Evolutionary conservation across 2,329 filamentous ascomycete species (phyloP).

Genomic region (Ascocoryne sarcoides): DNA sequence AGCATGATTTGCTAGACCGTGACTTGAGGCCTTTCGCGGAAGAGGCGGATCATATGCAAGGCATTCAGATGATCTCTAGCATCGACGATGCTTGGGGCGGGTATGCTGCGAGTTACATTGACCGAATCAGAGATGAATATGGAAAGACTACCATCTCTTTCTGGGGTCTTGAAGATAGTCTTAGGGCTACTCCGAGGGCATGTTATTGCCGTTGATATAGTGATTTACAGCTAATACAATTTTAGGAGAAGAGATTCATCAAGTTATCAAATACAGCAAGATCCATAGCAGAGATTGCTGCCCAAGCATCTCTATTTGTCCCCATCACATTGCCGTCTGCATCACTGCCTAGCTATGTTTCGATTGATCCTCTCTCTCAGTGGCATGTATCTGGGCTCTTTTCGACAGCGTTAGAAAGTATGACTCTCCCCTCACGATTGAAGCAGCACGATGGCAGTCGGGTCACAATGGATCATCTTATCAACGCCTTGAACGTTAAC

Average conservation of each 20-base stretch:
- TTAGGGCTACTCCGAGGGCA: constrained; percentile 45
- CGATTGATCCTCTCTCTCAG: constrained; percentile 51
- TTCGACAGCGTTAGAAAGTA: constrained; percentile 67
- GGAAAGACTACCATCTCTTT: constrained; percentile 81
- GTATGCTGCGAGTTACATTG: constrained; percentile 63
- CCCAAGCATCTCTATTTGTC: constrained; percentile 67
- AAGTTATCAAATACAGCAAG: constrained; percentile 67
- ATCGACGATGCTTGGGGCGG: constrained; percentile 76
- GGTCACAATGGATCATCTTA: constrained; percentile 50
- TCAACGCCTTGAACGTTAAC: constrained; percentile 60
- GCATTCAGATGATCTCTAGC: constrained; percentile 66
- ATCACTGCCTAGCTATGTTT: constrained; percentile 47
- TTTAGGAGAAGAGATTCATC: constrained; percentile 51
- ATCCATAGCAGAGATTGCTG: constrained; percentile 58
- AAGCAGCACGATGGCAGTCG: constrained; percentile 35
- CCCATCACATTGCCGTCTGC: constrained; percentile 59
- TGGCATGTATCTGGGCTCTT: constrained; percentile 80
- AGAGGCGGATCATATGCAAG: constrained; percentile 89
- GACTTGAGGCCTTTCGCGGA: constrained; percentile 83
- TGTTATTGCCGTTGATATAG: constrained; percentile 23
- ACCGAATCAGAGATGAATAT: constrained; percentile 80
- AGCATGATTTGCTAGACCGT: constrained; percentile 82
- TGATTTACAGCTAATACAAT: background rate
- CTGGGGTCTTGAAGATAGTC: constrained; percentile 67
- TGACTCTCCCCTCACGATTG: constrained; percentile 68